Base-by-base conservation (phyloP, 805 yeast species). In the Kodamaea restingae region DNA sequence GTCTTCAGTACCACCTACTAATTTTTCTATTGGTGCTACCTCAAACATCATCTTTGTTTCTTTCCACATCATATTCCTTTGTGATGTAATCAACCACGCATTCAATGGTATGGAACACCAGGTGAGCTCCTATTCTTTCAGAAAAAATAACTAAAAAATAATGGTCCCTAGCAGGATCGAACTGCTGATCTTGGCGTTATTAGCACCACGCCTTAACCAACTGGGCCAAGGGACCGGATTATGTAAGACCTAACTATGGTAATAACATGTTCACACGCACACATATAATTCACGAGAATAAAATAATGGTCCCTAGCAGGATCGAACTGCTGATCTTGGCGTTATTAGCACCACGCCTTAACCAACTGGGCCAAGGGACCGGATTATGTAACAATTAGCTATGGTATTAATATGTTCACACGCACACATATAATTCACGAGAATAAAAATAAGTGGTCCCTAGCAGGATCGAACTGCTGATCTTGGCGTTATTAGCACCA, bases 161-260 rank as follows among this genome's bases (percentile, higher is more conserved):
- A n/a, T 80, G 86, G 78, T 80, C 84, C 84, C 84, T 79, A 78
- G 84, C 86, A 76, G 86, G 86, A 78, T 80, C 86, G 86, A 80
- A 80, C 86, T 76, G 86, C 84, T 78, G 86, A 80, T 79, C 86
- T 68, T 54, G 73, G 73, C 71, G 72, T 67, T 67, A 67, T 67
- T 67, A 67, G 72, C 73, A 67, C 73, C 72, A 55, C 72, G 72
- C 72, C 72, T 63, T 67, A 66, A 67, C 73, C 72, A 67, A 67
- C 73, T 67, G 67, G 73, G 73, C 73, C 72, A 67, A 67, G 73
- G 72, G 73, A 66, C 72, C 72, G 56, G 61, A 22, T 18, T 18
- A 21, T 10, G 24, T 21, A 21, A 21, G 7, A 10, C 7, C 24
- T 7, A 21, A 7, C 10, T 21, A 7, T 10, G 9, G 10, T 10